Base-by-base conservation (phyloP, 169 alveolate genomes). In the Plasmodium inui region DNA sequence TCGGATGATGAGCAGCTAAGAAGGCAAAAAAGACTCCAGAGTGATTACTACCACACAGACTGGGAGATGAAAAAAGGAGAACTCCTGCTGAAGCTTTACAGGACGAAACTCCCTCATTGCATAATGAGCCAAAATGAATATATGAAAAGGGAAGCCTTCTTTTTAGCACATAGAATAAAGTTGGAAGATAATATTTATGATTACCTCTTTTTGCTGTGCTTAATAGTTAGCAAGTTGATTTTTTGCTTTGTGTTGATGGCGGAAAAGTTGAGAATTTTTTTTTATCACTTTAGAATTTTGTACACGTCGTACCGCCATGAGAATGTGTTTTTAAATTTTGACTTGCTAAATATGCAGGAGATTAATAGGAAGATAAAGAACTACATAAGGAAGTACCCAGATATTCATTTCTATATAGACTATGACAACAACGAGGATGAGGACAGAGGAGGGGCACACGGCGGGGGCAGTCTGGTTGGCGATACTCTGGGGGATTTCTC, bases 271-370 rank as follows among this genome's bases (percentile, higher is more conserved):
- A 80, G 95, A 30, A 32, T 91, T 41, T 91, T 91, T 82, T 81
- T 91, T 72, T 91, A 91, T 28, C 95, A 91, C 55, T 72, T 91
- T 81, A 80, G 95, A 61, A 71, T 91, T 82, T 91, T 91, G 84
- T 91, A 91, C 61, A 73, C 76, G n/a, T 70, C 74, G 4, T 44
- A 82, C 14, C 26, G 73, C 55, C 26, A 41, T 81, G 76, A 89
- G 17, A 80, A 89, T n/a, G 41, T 91, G 0, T 91, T 91, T 91
- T 91, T 91, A 82, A 91, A 91, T 82, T 91, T 37, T 71, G 95
- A 91, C 74, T 72, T 91, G 70, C 76, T 91, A 53, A 71, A 71
- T 46, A 91, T 91, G 95, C 95, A 91, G 50, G 92, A 91, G 41
- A 50, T 50, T 19, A 91, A 91, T 9, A 44, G 95, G 39, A 91